Conservation (phyloP, 495 filamentous ascomycete species). For the Penicillium pancosmium region DNA sequence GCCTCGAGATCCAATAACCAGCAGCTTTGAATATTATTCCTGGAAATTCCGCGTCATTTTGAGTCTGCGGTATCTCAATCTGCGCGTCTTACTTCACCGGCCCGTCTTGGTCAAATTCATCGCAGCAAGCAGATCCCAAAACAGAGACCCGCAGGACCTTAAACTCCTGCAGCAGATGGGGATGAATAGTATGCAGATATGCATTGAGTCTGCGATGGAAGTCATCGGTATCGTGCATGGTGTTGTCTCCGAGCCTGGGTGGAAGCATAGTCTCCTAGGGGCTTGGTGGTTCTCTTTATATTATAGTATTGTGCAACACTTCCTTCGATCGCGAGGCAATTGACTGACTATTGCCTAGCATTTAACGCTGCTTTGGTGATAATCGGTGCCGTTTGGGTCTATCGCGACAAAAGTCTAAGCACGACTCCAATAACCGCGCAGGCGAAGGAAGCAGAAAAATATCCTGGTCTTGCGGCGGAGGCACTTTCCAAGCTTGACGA, state of each 20-base stretch:
- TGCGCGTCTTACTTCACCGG: slow-evolving; percentile 40
- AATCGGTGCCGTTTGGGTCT: slow-evolving; percentile 34
- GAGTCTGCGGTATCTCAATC: slow-evolving; percentile 39
- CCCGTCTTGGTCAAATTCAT: slow-evolving; percentile 43
- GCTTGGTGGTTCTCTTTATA: slow-evolving; percentile 50
- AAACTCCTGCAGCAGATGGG: slow-evolving; percentile 36
- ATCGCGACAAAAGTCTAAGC: slow-evolving; percentile 17
- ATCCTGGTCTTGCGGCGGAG: slow-evolving; percentile 32
- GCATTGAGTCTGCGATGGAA: slow-evolving; percentile 39
- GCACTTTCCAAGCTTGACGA: slow-evolving; percentile 39
- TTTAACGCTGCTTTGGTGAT: slow-evolving; percentile 46
- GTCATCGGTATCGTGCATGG: slow-evolving; percentile 40
- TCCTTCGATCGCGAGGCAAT: background rate
- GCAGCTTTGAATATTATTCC: slow-evolving; percentile 11
- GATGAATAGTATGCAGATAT: slow-evolving; percentile 39
- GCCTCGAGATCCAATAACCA: background rate
- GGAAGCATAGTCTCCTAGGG: slow-evolving; percentile 33
- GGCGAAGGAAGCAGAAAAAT: slow-evolving; percentile 22
- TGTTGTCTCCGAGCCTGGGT: slow-evolving; percentile 25
- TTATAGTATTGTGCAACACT: slow-evolving; percentile 32
- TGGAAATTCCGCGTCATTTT: slow-evolving; percentile 38
- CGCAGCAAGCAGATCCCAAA: slow-evolving; percentile 29
- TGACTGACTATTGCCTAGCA: slow-evolving; percentile 18
- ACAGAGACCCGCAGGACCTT: slow-evolving; percentile 28
- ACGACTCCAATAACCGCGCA: slow-evolving; percentile 10